These are phyloP conservation scores for Wickerhamomyces bovis DNA, from an alignment of 805 yeast genomes.

Conservation along the genomic window DNA sequence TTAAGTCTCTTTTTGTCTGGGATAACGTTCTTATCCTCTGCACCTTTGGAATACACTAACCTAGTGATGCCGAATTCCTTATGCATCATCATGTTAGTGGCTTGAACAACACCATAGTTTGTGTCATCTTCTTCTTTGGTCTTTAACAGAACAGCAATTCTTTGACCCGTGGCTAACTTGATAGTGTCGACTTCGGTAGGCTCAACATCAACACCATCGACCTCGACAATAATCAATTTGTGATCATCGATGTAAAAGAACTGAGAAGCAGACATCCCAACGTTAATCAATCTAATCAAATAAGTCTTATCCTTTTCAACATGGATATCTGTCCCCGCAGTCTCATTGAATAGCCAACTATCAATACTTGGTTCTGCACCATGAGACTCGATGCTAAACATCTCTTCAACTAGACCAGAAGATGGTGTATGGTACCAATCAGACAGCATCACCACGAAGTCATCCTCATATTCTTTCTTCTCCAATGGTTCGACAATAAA, in stretches of 20 bases:
- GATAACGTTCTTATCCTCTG: slow-evolving; percentile 26
- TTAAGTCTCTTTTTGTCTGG: slow-evolving; percentile 20
- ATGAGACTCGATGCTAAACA: slow-evolving; percentile 33
- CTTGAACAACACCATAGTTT: slow-evolving; percentile 46
- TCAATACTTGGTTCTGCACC: slow-evolving; percentile 48
- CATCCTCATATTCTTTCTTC: slow-evolving; percentile 37
- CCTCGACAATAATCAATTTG: slow-evolving; percentile 47
- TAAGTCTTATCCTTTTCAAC: slow-evolving; percentile 41
- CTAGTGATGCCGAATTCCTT: slow-evolving; percentile 54
- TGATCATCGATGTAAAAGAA: slow-evolving; percentile 49
- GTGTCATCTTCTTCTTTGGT: slow-evolving; percentile 36
- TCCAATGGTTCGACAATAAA: slow-evolving; percentile 66
- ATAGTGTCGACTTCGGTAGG: slow-evolving; percentile 42
- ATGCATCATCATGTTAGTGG: slow-evolving; percentile 59
- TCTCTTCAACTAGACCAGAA: slow-evolving; percentile 28
- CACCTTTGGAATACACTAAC: slow-evolving; percentile 40
- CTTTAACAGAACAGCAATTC: slow-evolving; percentile 57
- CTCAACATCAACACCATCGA: slow-evolving; percentile 52
- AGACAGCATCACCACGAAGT: slow-evolving; percentile 33
- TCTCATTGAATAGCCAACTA: slow-evolving; percentile 40
- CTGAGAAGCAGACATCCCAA: slow-evolving; percentile 55
- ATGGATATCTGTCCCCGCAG: slow-evolving; percentile 36
- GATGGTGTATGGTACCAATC: slow-evolving; percentile 46
- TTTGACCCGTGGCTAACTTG: slow-evolving; percentile 68
- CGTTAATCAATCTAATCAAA: slow-evolving; percentile 44